Base-by-base conservation (phyloP, 768 basidiomycete species). In the Lactifluus echinatus region DNA sequence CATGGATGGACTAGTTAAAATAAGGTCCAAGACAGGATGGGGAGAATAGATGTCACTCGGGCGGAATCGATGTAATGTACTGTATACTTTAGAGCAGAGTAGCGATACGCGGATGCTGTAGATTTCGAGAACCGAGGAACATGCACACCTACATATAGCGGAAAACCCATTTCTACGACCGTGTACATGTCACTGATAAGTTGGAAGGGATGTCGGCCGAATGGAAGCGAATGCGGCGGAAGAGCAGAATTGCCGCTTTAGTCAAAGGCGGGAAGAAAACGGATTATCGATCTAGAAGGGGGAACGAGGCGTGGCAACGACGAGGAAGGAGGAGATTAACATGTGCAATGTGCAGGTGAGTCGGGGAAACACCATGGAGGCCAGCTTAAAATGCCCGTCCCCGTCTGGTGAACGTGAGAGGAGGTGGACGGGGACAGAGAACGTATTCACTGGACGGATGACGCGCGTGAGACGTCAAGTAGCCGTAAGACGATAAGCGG, bases 71-170 rank as follows among this genome's bases (percentile, higher is more conserved):
- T 44, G 26, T 26, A 26, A n/a, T 19, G 11, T 39, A n/a, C n/a
- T n/a, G n/a, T n/a, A n/a, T n/a, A n/a, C n/a, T n/a, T n/a, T n/a
- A 36, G 40, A 50, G 53, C 34, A 50, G 28, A 50, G 33, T 10
- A 36, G 8, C 8, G 23, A 53, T 53, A 50, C 19, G 47, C 36
- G 40, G 48, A 55, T 14, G 8, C 29, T 31, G 47, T 8, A 43
- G 17, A 17, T 28, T 58, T 48, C 46, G 57, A 59, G 57, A 54
- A n/a, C 53, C 57, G 57, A 54, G 31, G 37, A 23, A 39, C 34
- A 44, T 21, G 8, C 42, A 24, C 40, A 51, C 15, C 17, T 39
- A 3, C 4, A 29, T n/a, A 33, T 33, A 29, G n/a, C 45, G 6
- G n/a, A n/a, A n/a, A n/a, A n/a, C n/a, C n/a, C n/a, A n/a, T n/a